phyloP scores from a whole-genome alignment of 2,329 filamentous ascomycete species.

The Colletotrichum orchidophilum region DNA sequence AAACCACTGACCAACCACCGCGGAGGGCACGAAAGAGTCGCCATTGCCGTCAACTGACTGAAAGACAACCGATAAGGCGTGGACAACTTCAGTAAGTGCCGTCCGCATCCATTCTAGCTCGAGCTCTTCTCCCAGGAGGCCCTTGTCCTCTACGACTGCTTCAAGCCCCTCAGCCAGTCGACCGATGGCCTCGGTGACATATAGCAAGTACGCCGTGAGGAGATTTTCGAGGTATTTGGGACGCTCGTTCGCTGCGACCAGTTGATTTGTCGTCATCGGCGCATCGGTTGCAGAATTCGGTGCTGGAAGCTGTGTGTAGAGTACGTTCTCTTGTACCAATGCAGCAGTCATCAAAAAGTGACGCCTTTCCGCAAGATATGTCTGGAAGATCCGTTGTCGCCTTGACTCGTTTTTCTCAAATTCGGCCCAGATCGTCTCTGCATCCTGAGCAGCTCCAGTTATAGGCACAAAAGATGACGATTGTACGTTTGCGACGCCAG shows the following conservation, averaged over 20 bases:
- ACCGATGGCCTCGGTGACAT: conserved; percentile 59
- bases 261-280: not conserved
- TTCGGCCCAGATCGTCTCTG: conserved; percentile 62
- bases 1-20: conserved; percentile 77
- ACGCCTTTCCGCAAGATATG: conserved; percentile 77
- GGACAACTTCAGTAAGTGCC: conserved; percentile 75
- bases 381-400: conserved; percentile 73
- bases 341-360: conserved; percentile 73
- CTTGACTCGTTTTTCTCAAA: conserved; percentile 72
- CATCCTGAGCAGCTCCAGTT: conserved; percentile 59
- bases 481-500: conserved; percentile 70
- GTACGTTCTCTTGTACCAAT: conserved; percentile 59
- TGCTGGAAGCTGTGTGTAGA: conserved; percentile 48
- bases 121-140: conserved; percentile 61
- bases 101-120: conserved; percentile 69
- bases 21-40: conserved; percentile 64
- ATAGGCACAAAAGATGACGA: conserved; percentile 66
- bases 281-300: conserved; percentile 16
- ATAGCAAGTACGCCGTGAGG: conserved; percentile 57
- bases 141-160: conserved; percentile 59
- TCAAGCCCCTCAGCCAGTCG: conserved; percentile 59
- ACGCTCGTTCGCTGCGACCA: conserved; percentile 13
- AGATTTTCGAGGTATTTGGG: conserved; percentile 53
- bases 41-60: conserved; percentile 70
- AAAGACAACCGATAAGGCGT: conserved; percentile 79